Percentiles rank a stretch among this genome's conserved stretches.
Conservation (phyloP, 2,329 filamentous ascomycete genomes). For the Diaporthe nobilis region DNA sequence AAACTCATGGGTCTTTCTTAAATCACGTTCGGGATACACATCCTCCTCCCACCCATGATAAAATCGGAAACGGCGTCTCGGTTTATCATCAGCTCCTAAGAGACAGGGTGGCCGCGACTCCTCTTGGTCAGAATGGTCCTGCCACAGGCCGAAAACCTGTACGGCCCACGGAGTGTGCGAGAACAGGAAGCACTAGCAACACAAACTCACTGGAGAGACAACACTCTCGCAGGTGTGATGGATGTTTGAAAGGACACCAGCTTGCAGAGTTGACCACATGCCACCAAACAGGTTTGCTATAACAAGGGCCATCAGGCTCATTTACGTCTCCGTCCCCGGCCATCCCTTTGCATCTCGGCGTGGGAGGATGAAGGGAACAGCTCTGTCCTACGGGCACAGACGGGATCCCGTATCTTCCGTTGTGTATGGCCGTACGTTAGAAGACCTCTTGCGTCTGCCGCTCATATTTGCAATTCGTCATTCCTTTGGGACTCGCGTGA, state of each 20-base stretch:
- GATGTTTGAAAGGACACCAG: too few species aligned
- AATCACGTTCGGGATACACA: neutral
- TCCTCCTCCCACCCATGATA: neutral
- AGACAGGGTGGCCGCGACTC: neutral
- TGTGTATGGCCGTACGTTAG: too few species aligned
- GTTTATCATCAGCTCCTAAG: neutral
- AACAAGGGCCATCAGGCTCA: neutral
- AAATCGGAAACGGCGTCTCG: neutral
- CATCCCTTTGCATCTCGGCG: neutral
- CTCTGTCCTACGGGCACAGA: too few species aligned
- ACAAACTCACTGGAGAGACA: too few species aligned
- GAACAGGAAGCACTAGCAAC: too few species aligned
- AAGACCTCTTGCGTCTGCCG: too few species aligned
- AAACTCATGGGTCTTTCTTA: neutral
- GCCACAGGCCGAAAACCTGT: too few species aligned
- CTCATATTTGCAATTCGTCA: neutral
- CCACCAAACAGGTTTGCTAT: neutral
- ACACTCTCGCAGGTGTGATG: too few species aligned
- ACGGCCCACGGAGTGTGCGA: too few species aligned
- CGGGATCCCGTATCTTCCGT: too few species aligned
- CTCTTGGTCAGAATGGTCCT: neutral
- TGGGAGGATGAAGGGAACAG: neutral
- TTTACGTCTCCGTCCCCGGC: neutral
- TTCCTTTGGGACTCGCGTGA: neutral
- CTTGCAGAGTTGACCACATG: neutral